phyloP scores from a whole-genome alignment of 2,329 filamentous ascomycete genomes.

The Fusarium nygamai region DNA sequence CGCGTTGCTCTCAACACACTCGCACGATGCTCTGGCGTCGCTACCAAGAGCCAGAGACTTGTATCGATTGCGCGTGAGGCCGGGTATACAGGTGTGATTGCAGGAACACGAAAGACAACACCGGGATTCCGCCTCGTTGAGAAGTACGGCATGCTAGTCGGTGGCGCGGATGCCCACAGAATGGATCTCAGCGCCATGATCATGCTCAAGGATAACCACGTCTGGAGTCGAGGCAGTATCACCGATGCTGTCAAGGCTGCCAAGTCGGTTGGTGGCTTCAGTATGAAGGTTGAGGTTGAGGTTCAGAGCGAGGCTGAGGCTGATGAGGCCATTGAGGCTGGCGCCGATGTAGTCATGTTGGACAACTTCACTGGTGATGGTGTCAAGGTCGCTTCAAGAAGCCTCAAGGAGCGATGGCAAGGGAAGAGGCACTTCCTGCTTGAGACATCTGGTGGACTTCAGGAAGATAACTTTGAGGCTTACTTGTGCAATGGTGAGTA shows the following conservation, averaged over 20 bases:
- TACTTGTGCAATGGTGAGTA: conserved; percentile 79
- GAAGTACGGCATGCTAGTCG: conserved; percentile 97
- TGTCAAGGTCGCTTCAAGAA: conserved; percentile 77
- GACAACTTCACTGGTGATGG: conserved; percentile 91
- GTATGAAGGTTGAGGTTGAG: conserved; percentile 95
- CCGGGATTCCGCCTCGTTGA: conserved; percentile 95
- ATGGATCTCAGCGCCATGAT: conserved; percentile 95
- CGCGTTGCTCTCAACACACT: conserved; percentile 91
- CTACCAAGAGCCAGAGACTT: conserved; percentile 71
- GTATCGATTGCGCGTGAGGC: conserved; percentile 66
- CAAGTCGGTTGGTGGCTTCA: conserved; percentile 85
- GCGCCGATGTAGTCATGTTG: conserved; percentile 96
- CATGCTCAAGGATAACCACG: conserved; percentile 99
- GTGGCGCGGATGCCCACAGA: conserved; percentile 89
- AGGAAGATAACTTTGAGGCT: conserved; percentile 80
- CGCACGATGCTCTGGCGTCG: conserved; percentile 90
- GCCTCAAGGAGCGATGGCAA: conserved; percentile 82
- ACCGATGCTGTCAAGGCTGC: conserved; percentile 86
- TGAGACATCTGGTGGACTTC: conserved; percentile 92
- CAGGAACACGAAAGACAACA: conserved; percentile 96
- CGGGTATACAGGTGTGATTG: conserved; percentile 85
- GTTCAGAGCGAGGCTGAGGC: conserved; percentile 89
- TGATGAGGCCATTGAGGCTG: conserved; percentile 88
- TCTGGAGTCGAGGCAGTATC: conserved; percentile 91
- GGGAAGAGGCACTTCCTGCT: conserved; percentile 80